Base-by-base conservation (phyloP, 1,139 yeast genomes). In the Schwanniomyces etchellsii region DNA sequence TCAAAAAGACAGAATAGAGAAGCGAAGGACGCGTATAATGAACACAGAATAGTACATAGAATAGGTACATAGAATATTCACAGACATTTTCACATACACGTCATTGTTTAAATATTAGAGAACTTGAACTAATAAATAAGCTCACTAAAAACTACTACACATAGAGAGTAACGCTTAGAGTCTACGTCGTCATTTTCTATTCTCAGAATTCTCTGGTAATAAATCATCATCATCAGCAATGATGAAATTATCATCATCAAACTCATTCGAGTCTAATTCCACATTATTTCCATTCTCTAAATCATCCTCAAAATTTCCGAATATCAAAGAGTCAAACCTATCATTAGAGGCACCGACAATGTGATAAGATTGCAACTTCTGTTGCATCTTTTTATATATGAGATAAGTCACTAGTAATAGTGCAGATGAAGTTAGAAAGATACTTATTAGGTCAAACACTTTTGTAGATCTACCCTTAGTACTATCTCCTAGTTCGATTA, bases 321-420 rank as follows among this genome's bases (percentile, higher is more conserved):
- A 65, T 2, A 66, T 53, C 39, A 60, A 45, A 18, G 53, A 53
- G 31, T 60, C 66, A 35, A 57, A 54, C 13, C 32, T 27, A 13
- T 35, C 33, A 21, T 31, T 26, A 16, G 30, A 24, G 9, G 7
- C 25, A 24, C 36, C 29, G 21, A 32, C 28, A 5, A 41, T 37
- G 31, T 57, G 65, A 40, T 61, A 64, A 10, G 47, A 38, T 4
- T 50, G 47, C 36, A 72, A 48, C 38, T 64, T 66, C 26, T 43
- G 44, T 38, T 68, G 68, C 70, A 73, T 83, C 45, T 77, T 76
- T 31, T 58, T 60, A 54, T 86, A 89, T 14, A 91, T 70, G 13
- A 86, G 44, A 59, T 77, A 81, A 0, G 95, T 81, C 0, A 94
- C 81, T 6, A 64, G 40, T 1, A 73, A 55, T 3, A 88, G 73